A percentile compares a stretch with the other conserved stretches of the same genome.
These are phyloP conservation scores for Ophiocordyceps robertsii DNA, from an alignment of 2,329 filamentous ascomycete species.

Conservation along the genomic window DNA sequence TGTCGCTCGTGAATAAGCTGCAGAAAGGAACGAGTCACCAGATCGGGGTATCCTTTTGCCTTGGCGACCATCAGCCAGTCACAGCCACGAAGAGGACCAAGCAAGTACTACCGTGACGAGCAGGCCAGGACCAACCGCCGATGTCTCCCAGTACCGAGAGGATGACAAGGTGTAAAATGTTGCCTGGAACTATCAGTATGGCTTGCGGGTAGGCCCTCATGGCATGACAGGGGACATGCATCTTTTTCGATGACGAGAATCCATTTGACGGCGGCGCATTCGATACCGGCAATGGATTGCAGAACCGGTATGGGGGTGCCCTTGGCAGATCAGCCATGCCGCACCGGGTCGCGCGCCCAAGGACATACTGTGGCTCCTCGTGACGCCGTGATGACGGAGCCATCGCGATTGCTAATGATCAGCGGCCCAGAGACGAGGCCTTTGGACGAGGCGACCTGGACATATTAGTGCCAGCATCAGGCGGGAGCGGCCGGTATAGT, in stretches of 20 bases:
- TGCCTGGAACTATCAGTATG: constrained; percentile 35
- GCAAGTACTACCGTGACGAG: constrained; percentile 44
- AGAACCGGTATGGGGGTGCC: constrained; percentile 47
- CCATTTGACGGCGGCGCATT: constrained; percentile 42
- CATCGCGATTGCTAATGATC: constrained; percentile 29
- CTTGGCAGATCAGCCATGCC: constrained; percentile 21
- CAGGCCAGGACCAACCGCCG: constrained; percentile 41
- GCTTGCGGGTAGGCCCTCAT: not conserved
- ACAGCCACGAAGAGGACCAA: not conserved
- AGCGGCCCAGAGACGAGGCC: constrained; percentile 53
- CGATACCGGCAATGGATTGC: constrained; percentile 32
- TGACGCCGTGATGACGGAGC: constrained; percentile 20
- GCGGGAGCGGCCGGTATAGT: not conserved
- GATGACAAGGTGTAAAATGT: constrained; percentile 56
- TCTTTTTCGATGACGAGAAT: constrained; percentile 71
- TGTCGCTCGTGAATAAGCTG: constrained; percentile 32
- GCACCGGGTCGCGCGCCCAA: not conserved
- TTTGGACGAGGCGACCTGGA: constrained; percentile 58
- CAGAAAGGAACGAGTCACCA: constrained; percentile 55
- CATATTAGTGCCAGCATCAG: constrained; percentile 4
- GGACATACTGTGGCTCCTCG: constrained; percentile 14
- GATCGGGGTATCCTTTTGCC: constrained; percentile 74
- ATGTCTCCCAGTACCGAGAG: constrained; percentile 38
- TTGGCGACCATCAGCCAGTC: constrained; percentile 15
- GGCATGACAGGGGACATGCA: constrained; percentile 21